These are phyloP conservation scores for Zoysia japonica DNA, from an alignment of 176 grass and related monocot genomes.

Conservation along the genomic window DNA sequence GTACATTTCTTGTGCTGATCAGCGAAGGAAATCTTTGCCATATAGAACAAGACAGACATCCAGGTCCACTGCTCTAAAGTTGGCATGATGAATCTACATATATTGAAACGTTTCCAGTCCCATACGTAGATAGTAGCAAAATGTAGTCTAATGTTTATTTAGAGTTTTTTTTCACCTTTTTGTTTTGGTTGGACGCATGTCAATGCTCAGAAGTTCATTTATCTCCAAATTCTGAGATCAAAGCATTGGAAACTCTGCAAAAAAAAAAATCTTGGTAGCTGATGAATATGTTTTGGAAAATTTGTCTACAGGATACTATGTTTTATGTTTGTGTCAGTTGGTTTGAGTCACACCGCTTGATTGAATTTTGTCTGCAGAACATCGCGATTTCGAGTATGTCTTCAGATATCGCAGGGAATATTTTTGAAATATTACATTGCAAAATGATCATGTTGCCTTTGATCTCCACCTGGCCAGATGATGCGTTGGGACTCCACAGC, in stretches of 20 bases:
- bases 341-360: too few relatives aligned
- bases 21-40: constrained; percentile 58
- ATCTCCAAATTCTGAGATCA: not conserved
- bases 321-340: too few relatives aligned
- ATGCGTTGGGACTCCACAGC: too few relatives aligned
- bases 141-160: constrained; percentile 23
- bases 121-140: not conserved
- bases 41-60: constrained; percentile 13
- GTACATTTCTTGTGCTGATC: constrained; percentile 63
- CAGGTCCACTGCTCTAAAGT: constrained; percentile 49
- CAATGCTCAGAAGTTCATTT: not conserved
- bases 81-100: constrained; percentile 52
- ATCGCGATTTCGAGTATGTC: too few relatives aligned
- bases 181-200: not conserved
- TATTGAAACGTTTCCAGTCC: not conserved
- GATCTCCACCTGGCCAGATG: too few relatives aligned
- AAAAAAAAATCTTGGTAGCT: not conserved
- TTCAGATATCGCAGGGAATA: too few relatives aligned
- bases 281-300: not conserved
- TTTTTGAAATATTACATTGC: too few relatives aligned
- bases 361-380: too few relatives aligned
- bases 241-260: not conserved
- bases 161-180: not conserved
- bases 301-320: too few relatives aligned
- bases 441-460: too few relatives aligned